Conservation (phyloP, 2,329 filamentous ascomycete genomes). For the Aspergillus fructus region DNA sequence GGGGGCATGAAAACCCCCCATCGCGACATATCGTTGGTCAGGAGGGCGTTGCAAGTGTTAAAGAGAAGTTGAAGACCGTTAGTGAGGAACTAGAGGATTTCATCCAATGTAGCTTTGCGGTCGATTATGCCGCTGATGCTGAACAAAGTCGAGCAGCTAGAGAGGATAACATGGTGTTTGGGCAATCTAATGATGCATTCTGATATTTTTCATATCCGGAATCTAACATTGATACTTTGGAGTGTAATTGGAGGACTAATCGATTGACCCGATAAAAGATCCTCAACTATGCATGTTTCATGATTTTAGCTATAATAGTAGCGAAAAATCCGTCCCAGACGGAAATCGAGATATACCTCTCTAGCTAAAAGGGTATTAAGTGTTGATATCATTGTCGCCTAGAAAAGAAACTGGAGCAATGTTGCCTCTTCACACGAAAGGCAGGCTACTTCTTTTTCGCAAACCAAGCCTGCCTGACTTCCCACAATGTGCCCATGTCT, state of each 20-base stretch:
- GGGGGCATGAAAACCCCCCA: conserved; percentile 92
- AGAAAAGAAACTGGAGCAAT: background rate
- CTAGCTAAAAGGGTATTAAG: background rate
- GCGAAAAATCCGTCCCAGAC: background rate
- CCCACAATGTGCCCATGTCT: conserved; percentile 47
- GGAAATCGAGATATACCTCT: background rate
- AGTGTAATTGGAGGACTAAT: background rate
- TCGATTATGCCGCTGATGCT: conserved; percentile 56
- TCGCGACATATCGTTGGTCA: conserved; percentile 90
- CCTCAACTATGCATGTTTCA: background rate
- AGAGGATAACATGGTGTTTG: conserved; percentile 19
- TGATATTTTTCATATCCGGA: conserved; percentile 1
- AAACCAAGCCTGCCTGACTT: conserved; percentile 44
- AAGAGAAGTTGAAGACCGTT: conserved; percentile 94
- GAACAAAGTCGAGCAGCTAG: conserved; percentile 23
- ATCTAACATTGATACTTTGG: background rate
- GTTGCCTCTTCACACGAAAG: background rate
- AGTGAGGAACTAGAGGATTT: conserved; percentile 97
- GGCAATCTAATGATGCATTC: conserved; percentile 17
- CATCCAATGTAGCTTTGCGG: conserved; percentile 81
- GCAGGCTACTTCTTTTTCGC: conserved; percentile 21
- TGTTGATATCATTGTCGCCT: background rate
- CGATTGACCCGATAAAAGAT: too few species aligned
- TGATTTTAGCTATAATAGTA: background rate
- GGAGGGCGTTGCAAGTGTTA: conserved; percentile 83